Evolutionary conservation across 495 filamentous ascomycete genomes (phyloP).

Genomic region (Penicillium macrosclerotiorum): DNA sequence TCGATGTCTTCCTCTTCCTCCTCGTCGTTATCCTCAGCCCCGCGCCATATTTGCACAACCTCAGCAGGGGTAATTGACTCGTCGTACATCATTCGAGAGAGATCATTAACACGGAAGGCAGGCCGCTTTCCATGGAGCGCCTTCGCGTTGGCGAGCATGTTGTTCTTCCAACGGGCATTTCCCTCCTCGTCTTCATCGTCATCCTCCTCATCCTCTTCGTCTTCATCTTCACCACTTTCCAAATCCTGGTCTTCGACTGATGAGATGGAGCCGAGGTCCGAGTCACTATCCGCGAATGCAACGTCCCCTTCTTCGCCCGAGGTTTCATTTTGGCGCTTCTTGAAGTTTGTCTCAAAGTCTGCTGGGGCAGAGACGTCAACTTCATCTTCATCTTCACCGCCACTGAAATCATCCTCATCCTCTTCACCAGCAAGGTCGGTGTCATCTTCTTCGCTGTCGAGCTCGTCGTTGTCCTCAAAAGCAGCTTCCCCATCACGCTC

Average conservation of each 20-base stretch:
- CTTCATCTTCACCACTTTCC: constrained; percentile 57
- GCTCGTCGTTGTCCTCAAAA: constrained; percentile 60
- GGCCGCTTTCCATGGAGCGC: constrained; percentile 65
- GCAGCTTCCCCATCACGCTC: constrained; percentile 56
- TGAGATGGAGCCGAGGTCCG: constrained; percentile 90
- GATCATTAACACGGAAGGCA: constrained; percentile 71
- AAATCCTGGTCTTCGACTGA: constrained; percentile 59
- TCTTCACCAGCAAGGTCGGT: too few species aligned
- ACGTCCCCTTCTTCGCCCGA: constrained; percentile 57
- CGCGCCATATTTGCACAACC: constrained; percentile 75
- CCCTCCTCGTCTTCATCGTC: constrained; percentile 64
- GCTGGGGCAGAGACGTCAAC: constrained; percentile 42
- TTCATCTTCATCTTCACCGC: constrained; percentile 46
- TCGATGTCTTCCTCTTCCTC: constrained; percentile 43
- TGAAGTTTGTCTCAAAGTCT: constrained; percentile 41
- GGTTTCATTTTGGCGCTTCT: constrained; percentile 43
- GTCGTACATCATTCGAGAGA: constrained; percentile 87
- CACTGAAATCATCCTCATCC: constrained; percentile 51
- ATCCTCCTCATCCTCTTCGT: constrained; percentile 59
- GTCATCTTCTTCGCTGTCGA: too few species aligned
- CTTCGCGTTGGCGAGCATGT: constrained; percentile 73
- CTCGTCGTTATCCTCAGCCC: constrained; percentile 45
- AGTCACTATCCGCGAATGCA: constrained; percentile 94
- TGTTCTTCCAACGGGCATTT: constrained; percentile 76
- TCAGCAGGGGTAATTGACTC: constrained; percentile 70